Percentiles rank a stretch among this genome's conserved stretches.
Evolutionary conservation across 768 basidiomycete genomes (phyloP).

Genomic region (Auriscalpium microsporum): DNA sequence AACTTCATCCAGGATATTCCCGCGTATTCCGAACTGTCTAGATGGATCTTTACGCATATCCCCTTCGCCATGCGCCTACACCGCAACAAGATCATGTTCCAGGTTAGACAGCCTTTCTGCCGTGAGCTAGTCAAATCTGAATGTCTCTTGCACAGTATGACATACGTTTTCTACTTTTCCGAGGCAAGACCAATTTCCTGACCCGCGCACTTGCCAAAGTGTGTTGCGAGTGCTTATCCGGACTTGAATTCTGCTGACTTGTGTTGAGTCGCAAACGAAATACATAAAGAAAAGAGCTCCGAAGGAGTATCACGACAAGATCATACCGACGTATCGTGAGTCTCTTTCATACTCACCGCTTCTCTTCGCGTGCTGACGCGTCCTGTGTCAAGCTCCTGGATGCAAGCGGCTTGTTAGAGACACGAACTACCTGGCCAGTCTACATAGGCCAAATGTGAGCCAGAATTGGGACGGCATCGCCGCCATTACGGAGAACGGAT

Average conservation of each 20-base stretch:
- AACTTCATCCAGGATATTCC: neutral
- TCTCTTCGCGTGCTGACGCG: neutral
- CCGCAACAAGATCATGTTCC: conserved; percentile 4
- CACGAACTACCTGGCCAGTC: conserved; percentile 23
- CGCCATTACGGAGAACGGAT: conserved; percentile 13
- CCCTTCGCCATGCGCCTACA: conserved; percentile 9
- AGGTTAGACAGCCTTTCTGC: conserved; percentile 1
- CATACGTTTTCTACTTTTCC: neutral
- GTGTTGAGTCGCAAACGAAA: neutral
- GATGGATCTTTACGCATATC: conserved; percentile 17
- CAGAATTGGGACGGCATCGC: conserved; percentile 18
- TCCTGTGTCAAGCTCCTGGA: conserved; percentile 12
- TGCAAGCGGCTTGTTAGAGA: conserved; percentile 26
- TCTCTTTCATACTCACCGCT: neutral
- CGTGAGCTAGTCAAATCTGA: neutral
- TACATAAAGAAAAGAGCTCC: conserved; percentile 20
- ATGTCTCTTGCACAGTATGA: neutral
- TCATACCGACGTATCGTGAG: conserved; percentile 24
- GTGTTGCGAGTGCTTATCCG: neutral
- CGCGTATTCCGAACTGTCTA: conserved; percentile 4
- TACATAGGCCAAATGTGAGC: conserved; percentile 23
- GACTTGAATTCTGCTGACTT: neutral
- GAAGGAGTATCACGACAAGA: conserved; percentile 20
- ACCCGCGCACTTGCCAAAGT: neutral
- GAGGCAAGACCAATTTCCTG: neutral